These are phyloP conservation scores for Xylaria sp. DNA, from an alignment of 2,329 filamentous ascomycete species.

Conservation along the genomic window DNA sequence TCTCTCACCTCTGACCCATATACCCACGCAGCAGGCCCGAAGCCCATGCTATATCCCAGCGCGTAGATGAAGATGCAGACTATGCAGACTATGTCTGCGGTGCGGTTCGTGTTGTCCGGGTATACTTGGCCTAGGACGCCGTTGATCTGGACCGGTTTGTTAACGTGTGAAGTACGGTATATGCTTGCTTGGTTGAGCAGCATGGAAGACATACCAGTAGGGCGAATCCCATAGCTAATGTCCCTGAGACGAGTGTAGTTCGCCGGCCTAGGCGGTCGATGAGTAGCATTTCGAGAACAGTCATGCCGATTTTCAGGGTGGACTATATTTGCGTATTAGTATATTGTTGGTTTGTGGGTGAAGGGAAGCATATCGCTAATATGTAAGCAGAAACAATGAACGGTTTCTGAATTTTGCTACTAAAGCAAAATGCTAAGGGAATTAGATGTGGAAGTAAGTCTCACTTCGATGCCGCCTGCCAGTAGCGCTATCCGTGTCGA, in stretches of 20 bases:
- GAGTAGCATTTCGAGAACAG: constrained; percentile 65
- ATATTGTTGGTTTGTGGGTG: neutral
- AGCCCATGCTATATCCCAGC: constrained; percentile 66
- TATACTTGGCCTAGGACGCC: constrained; percentile 62
- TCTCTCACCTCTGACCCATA: constrained; percentile 64
- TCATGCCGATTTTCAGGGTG: constrained; percentile 66
- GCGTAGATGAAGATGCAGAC: constrained; percentile 68
- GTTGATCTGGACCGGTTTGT: constrained; percentile 56
- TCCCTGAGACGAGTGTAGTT: constrained; percentile 60
- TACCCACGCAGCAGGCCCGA: constrained; percentile 67
- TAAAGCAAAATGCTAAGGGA: no score
- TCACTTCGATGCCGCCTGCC: constrained; percentile 61
- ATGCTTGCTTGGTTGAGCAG: neutral
- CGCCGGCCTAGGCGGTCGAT: constrained; percentile 64
- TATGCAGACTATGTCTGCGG: constrained; percentile 61
- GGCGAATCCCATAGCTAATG: constrained; percentile 62
- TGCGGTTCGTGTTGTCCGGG: constrained; percentile 58
- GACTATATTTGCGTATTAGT: constrained; percentile 45
- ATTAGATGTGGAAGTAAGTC: neutral
- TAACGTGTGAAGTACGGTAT: neutral
- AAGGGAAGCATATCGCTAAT: neutral
- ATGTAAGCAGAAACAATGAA: no score
- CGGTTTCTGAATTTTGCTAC: no score
- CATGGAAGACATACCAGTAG: constrained; percentile 64
- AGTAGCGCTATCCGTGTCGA: constrained; percentile 59